phyloP scores from a whole-genome alignment of 768 basidiomycete species.

The Clitopilus passeckerianus region DNA sequence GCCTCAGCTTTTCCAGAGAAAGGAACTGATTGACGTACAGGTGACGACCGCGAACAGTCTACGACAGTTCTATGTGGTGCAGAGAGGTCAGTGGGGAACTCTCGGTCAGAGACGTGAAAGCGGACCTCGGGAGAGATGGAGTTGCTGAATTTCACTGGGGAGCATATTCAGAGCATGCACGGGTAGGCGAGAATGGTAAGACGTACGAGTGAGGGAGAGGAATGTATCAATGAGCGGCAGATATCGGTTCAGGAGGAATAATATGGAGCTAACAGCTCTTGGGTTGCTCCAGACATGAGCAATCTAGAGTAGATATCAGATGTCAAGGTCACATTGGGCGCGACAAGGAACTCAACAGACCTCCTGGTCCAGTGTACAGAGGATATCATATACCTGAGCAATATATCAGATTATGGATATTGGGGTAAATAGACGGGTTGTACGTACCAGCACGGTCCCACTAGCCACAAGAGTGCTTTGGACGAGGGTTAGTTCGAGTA shows the following conservation, averaged over 20 bases:
- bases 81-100: not conserved
- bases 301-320: slow-evolving; percentile 9
- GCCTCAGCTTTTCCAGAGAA: not conserved
- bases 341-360: slow-evolving; percentile 4
- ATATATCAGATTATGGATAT: not conserved
- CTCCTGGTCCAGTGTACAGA: slow-evolving; percentile 21
- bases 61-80: not conserved
- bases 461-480: not conserved
- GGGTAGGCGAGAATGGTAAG: not conserved
- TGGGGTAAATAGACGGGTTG: not conserved
- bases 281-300: slow-evolving; percentile 18
- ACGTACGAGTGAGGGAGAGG: slow-evolving; percentile 13
- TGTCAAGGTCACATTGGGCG: not conserved
- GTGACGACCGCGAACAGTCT: slow-evolving; percentile 16
- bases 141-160: not conserved
- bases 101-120: not conserved
- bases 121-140: not conserved
- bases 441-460: not conserved
- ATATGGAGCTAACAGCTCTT: slow-evolving; percentile 13
- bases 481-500: not conserved
- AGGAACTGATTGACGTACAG: slow-evolving; percentile 15
- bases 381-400: slow-evolving; percentile 17
- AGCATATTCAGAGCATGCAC: not conserved
- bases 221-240: slow-evolving; percentile 24
- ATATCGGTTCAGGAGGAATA: slow-evolving; percentile 25